Evolutionary conservation across 83 land plant genomes (phyloP).

Genomic region (Diphasiastrum complanatum): DNA sequence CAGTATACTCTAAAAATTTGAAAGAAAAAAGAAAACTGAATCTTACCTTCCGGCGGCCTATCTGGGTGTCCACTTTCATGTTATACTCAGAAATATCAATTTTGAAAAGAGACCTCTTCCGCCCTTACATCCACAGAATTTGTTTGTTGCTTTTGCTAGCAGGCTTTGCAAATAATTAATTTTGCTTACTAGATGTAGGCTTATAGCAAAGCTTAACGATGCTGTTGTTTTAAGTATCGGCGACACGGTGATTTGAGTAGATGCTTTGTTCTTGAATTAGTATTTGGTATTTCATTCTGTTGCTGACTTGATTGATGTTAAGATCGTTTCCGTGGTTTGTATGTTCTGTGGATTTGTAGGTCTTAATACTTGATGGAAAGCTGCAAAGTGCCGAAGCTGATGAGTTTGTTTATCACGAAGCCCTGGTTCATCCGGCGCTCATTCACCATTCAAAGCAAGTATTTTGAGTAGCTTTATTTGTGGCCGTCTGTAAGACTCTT

Average conservation of each 20-base stretch:
- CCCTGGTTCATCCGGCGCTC: constrained; percentile 81
- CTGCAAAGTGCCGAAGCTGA: constrained; percentile 87
- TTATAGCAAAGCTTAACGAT: too few species aligned
- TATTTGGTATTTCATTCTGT: background rate
- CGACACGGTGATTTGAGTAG: too few species aligned
- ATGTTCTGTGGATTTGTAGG: constrained; percentile 40
- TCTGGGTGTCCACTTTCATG: too few species aligned
- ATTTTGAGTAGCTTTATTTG: background rate
- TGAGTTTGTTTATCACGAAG: constrained; percentile 96
- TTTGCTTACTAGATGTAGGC: too few species aligned
- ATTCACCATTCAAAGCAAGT: constrained; percentile 42
- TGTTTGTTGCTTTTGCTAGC: too few species aligned
- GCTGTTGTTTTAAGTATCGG: too few species aligned
- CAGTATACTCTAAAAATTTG: background rate
- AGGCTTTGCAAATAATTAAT: too few species aligned
- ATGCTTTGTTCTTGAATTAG: too few species aligned
- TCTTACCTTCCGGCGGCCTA: too few species aligned
- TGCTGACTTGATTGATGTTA: constrained; percentile 1
- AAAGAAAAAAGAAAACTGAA: background rate
- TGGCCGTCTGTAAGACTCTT: background rate
- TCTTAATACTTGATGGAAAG: constrained; percentile 84
- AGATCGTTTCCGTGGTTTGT: background rate
- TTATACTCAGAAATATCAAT: too few species aligned
- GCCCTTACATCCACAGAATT: too few species aligned
- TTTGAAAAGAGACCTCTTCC: too few species aligned